Conservation (phyloP, 2,329 filamentous ascomycete genomes). For the Thielaviopsis musarum region DNA sequence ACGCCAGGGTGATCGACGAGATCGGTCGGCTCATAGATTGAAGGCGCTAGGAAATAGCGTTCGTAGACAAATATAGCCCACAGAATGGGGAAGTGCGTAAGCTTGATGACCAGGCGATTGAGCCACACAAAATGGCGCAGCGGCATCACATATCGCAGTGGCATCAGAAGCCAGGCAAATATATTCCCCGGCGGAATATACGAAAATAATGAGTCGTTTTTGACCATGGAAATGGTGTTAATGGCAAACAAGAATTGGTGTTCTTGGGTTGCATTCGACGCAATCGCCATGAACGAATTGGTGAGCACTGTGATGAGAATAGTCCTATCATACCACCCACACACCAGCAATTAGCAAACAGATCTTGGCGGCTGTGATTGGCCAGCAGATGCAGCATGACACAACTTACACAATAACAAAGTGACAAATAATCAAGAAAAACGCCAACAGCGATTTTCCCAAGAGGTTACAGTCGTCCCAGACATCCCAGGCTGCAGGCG, state of each 20-base stretch:
- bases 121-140: conserved; percentile 67
- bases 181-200: conserved; percentile 87
- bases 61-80: conserved; percentile 83
- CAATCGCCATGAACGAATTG: conserved; percentile 90
- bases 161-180: conserved; percentile 76
- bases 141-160: conserved; percentile 63
- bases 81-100: conserved; percentile 75
- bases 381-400: neutral
- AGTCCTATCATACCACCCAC: conserved; percentile 30
- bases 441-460: conserved; percentile 55
- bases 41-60: conserved; percentile 55
- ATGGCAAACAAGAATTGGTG: conserved; percentile 89
- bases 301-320: conserved; percentile 92
- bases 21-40: conserved; percentile 69
- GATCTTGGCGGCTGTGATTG: no score
- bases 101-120: conserved; percentile 82
- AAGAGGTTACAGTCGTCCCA: conserved; percentile 63
- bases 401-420: conserved; percentile 64
- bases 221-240: conserved; percentile 95
- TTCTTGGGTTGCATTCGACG: conserved; percentile 84
- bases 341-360: neutral
- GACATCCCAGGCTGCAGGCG: conserved; percentile 87
- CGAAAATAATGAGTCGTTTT: conserved; percentile 90
- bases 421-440: conserved; percentile 89
- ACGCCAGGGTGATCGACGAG: conserved; percentile 56